A percentile compares a stretch with the other conserved stretches of the same genome.
Evolutionary conservation across 192 early-diverging fungal genomes (phyloP).

Genomic region (Backusella tarrabulga): DNA sequence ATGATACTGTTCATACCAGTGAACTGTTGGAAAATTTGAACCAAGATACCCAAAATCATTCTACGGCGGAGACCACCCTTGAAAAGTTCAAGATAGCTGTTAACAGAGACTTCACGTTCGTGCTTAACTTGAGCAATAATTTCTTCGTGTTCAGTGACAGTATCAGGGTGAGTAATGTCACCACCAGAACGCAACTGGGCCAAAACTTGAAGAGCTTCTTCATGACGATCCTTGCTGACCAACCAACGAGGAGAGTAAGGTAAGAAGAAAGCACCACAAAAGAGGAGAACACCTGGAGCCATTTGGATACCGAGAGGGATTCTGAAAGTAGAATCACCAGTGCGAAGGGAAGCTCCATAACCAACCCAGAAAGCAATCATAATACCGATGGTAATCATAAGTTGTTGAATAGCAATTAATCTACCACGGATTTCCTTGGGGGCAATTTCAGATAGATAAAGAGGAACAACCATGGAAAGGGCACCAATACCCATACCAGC

Average conservation of each 20-base stretch:
- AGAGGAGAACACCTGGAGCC: constrained; percentile 70
- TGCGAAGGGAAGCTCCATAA: constrained; percentile 26
- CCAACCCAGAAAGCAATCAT: constrained; percentile 55
- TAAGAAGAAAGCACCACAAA: constrained; percentile 69
- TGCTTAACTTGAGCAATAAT: constrained; percentile 64
- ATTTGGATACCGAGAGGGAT: constrained; percentile 81
- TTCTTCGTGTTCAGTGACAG: constrained; percentile 64
- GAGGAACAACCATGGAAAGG: constrained; percentile 19
- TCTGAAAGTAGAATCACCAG: constrained; percentile 61
- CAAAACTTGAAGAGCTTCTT: constrained; percentile 68
- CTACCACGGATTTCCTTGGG: constrained; percentile 83
- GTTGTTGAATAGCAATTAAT: constrained; percentile 82
- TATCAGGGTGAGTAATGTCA: constrained; percentile 47
- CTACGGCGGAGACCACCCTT: constrained; percentile 46
- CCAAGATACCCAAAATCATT: constrained; percentile 57
- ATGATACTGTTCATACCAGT: constrained; percentile 86
- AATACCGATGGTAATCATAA: constrained; percentile 88
- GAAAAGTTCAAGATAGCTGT: constrained; percentile 60
- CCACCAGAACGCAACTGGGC: constrained; percentile 68
- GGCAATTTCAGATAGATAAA: constrained; percentile 64
- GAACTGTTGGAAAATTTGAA: constrained; percentile 79
- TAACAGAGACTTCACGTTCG: constrained; percentile 61
- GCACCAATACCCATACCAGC: constrained; percentile 55
- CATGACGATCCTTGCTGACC: constrained; percentile 57
- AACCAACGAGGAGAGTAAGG: constrained; percentile 90